Base-by-base conservation (phyloP, 257 asterid genomes). In the Scutellaria minor region DNA sequence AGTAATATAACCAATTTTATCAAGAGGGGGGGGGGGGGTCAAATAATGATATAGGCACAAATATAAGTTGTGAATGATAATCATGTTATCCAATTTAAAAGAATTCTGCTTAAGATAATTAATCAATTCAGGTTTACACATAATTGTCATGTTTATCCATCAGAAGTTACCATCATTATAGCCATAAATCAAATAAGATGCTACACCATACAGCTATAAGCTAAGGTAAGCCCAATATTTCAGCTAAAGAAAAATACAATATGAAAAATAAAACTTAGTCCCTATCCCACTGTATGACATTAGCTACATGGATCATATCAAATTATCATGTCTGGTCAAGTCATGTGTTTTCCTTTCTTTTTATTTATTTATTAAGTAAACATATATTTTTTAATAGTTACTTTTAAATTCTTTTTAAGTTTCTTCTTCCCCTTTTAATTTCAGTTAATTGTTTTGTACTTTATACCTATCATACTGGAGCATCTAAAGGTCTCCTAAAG, bases 101-200 rank as follows among this genome's bases (percentile, higher is more conserved):
- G 9, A 3, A 27, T 65, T 24, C 56, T 13, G 57, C 37, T n/a
- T 13, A 31, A 70, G 12, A 14, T 56, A 14, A 45, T 13, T 6
- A 15, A 22, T 3, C 11, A 8, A n/a, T 63, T n/a, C 70, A 59
- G 9, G 11, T 70, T 55, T 42, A 47, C 2, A 57, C 22, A 56
- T 20, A 39, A 10, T 22, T 48, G 6, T 27, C 51, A 24, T 35
- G 8, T 59, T 50, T 40, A 5, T 15, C 42, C 15, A 44, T 54
- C 45, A 53, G 37, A 67, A 40, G 42, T 39, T 18, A 52, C 54
- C 64, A 40, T 27, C 27, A 58, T 4, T 13, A 4, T 6, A 54
- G 55, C 37, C 22, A 65, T 18, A 40, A 39, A 50, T 42, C 66
- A 75, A 52, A 68, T 14, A 51, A 24, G 72, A 67, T 27, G 60